Evolutionary conservation across 148 eudicot species (phyloP), one percentile per base, ranked within the genome.

Genomic region (Agrostemma githago): DNA sequence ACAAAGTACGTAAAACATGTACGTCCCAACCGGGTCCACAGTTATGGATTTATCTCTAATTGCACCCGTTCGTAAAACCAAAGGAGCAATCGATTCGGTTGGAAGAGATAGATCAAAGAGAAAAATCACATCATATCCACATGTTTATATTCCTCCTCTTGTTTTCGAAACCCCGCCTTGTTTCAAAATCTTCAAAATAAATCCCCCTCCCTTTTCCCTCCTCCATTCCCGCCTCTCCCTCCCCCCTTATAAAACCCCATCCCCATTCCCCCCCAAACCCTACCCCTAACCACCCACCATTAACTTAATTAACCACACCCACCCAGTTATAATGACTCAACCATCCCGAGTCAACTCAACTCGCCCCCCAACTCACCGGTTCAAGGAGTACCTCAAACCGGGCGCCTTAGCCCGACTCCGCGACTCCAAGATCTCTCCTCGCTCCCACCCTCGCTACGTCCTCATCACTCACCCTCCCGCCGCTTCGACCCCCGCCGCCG

Each of bases 321-420:
- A 48, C 0, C 3, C 54, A 11, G 11, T 8, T 8, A 48, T 1
- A 3, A 51, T 51, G 56, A 51, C 56, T 51, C 56, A 51, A 51
- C 0, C 15, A 51, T 0, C 56, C 56, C 62, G 20, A 16, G 62
- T 58, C 62, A 58, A 16, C 62, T 58, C 70, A 0, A n/a, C 61
- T n/a, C 70, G 0, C 4, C 19, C 17, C 44, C 54, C n/a, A 21
- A 60, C 21, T 20, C 57, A 8, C 15, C 53, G 72, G 3, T 61
- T 66, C 80, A 82, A 46, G 77, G 79, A 82, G 63, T 82, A 75
- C 82, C 17, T 82, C 0, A 82, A 82, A 12, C 84, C 85, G 34
- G 85, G 85, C 16, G 85, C 77, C 15, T 20, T 79, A 0, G 82
- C 85, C 14, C 73, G 74, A 0, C 74, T 82, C 16, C 65, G 85